Evolutionary conservation across 805 yeast species (phyloP).

Genomic region (Kuraishia molischiana): DNA sequence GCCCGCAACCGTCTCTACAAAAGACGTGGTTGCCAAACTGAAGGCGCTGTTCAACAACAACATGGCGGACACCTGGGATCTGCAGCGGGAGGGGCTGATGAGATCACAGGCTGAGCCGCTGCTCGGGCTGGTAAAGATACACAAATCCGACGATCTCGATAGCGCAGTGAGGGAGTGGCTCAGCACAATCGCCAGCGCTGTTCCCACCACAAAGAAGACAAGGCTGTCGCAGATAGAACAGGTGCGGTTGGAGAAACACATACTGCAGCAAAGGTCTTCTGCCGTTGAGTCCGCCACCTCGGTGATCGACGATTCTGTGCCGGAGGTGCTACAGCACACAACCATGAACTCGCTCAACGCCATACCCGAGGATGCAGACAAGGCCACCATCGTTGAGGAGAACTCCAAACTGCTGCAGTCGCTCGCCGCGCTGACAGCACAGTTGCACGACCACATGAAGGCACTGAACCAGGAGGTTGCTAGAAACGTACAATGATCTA

Average conservation of each 20-base stretch:
- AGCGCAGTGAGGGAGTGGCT: constrained; percentile 5
- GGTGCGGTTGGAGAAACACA: constrained; percentile 7
- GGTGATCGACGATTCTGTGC: neutral
- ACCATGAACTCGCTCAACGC: neutral
- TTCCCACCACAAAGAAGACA: constrained; percentile 4
- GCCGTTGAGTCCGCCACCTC: neutral
- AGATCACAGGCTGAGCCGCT: constrained; percentile 1
- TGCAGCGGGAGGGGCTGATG: neutral
- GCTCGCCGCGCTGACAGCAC: neutral
- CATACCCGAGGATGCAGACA: neutral
- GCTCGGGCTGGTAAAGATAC: neutral
- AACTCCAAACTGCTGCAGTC: neutral
- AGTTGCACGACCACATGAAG: neutral
- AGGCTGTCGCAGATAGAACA: constrained; percentile 9
- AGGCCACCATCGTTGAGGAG: neutral
- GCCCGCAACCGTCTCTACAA: constrained; percentile 1
- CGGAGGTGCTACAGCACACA: constrained; percentile 1
- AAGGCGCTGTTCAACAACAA: neutral
- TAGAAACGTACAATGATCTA: too few relatives aligned
- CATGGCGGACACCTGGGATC: neutral
- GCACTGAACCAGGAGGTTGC: neutral
- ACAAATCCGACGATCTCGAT: neutral
- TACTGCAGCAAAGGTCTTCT: neutral
- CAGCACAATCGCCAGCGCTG: neutral
- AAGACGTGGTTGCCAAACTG: neutral